Percentiles rank a stretch among this genome's conserved stretches.
Evolutionary conservation across 1,284 basidiomycete genomes (phyloP).

Genomic region (Chalciporus sp.): DNA sequence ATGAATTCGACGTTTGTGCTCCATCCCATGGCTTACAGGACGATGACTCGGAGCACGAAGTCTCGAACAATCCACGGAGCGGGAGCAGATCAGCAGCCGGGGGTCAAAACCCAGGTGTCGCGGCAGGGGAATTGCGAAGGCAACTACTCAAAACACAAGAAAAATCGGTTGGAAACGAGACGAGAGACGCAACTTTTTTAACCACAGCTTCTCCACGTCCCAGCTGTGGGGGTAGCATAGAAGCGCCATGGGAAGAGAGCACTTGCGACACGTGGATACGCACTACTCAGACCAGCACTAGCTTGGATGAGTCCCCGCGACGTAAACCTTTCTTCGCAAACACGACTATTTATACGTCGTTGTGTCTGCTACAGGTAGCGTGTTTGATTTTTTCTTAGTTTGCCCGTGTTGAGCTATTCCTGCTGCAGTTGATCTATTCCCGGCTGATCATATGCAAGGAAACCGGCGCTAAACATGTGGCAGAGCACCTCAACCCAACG

Average conservation of each 20-base stretch:
- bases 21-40: slow-evolving; percentile 56
- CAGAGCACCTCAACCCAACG: slow-evolving; percentile 58
- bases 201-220: slow-evolving; percentile 23
- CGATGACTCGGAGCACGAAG: slow-evolving; percentile 46
- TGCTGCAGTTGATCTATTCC: slow-evolving; percentile 80
- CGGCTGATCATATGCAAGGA: slow-evolving; percentile 88
- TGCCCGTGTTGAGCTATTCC: slow-evolving; percentile 7
- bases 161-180: slow-evolving; percentile 37
- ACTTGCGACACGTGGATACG: slow-evolving; percentile 62
- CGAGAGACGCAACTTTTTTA: slow-evolving; percentile 2
- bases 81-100: slow-evolving; percentile 49
- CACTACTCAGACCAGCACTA: slow-evolving; percentile 41
- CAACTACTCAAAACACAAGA: slow-evolving; percentile 77
- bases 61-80: slow-evolving; percentile 47
- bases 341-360: slow-evolving; percentile 88
- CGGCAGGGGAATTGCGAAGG: slow-evolving; percentile 73
- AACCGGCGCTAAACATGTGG: slow-evolving; percentile 66
- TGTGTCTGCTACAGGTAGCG: slow-evolving; percentile 83
- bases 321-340: slow-evolving; percentile 84
- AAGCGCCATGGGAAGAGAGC: slow-evolving; percentile 31
- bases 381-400: slow-evolving; percentile 27
- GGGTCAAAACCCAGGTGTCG: slow-evolving; percentile 48
- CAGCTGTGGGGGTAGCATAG: slow-evolving; percentile 30
- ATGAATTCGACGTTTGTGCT: slow-evolving; percentile 79
- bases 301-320: slow-evolving; percentile 23